phyloP scores from a whole-genome alignment of 2,329 filamentous ascomycete genomes.

The Nannizzia gypsea region DNA sequence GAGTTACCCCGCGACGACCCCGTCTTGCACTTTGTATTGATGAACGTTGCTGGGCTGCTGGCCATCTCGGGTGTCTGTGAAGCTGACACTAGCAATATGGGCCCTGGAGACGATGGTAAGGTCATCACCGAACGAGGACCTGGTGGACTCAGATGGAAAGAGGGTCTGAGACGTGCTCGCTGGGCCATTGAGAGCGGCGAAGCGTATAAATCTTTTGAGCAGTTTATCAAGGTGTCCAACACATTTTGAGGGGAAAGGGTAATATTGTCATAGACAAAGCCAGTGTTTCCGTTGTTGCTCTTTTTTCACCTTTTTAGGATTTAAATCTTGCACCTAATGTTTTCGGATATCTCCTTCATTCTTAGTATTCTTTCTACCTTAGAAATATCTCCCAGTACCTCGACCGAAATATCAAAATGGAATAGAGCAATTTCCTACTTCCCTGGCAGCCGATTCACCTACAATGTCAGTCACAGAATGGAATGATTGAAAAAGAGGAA shows the following conservation, averaged over 20 bases:
- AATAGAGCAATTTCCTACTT: not conserved
- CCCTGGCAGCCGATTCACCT: not conserved
- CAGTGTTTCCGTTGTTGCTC: not conserved
- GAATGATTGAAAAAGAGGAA: not conserved
- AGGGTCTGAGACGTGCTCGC: conserved; percentile 73
- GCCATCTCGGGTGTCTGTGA: conserved; percentile 81
- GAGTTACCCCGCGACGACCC: conserved; percentile 66
- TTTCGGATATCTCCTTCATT: not conserved
- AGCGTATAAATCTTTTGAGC: conserved; percentile 70
- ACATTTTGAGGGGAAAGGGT: conserved; percentile 18
- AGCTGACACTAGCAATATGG: conserved; percentile 67
- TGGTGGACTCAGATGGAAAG: conserved; percentile 84
- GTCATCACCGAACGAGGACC: conserved; percentile 75
- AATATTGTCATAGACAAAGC: not conserved
- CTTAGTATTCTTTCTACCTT: not conserved
- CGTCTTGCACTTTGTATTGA: conserved; percentile 82
- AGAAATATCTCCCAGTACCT: not conserved
- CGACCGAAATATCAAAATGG: not conserved
- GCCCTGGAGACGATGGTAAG: conserved; percentile 63
- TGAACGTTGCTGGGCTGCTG: conserved; percentile 83
- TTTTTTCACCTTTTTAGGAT: not conserved
- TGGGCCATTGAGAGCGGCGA: conserved; percentile 81
- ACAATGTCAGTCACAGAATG: not conserved
- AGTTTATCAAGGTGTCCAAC: conserved; percentile 76
- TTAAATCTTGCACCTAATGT: not conserved